Percentiles rank a stretch among this genome's conserved stretches.
Conservation (phyloP, 1,284 basidiomycete species). For the Exobasidium cylindrosporum region DNA sequence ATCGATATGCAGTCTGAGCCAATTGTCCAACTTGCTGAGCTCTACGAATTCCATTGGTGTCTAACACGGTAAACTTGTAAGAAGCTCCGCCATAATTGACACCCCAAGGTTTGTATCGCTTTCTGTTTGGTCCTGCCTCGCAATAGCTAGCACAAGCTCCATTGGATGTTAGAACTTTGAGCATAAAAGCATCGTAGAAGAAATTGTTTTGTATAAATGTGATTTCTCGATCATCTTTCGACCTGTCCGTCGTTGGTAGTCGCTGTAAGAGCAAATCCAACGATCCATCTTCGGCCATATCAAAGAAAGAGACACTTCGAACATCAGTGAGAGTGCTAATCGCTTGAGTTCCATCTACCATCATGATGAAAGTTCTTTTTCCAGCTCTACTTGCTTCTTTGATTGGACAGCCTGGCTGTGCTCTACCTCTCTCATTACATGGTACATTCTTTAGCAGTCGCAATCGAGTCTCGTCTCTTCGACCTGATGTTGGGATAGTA, state of each 20-base stretch:
- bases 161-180: constrained; percentile 71
- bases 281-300: constrained; percentile 94
- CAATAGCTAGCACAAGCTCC: constrained; percentile 57
- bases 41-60: constrained; percentile 81
- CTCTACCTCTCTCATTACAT: constrained; percentile 58
- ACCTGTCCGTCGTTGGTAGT: constrained; percentile 17
- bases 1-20: constrained; percentile 84
- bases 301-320: constrained; percentile 74
- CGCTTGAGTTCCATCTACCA: constrained; percentile 61
- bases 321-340: constrained; percentile 74
- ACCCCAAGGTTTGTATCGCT: constrained; percentile 78
- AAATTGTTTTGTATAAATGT: constrained; percentile 94
- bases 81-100: constrained; percentile 90
- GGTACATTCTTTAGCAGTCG: constrained; percentile 71
- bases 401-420: constrained; percentile 21
- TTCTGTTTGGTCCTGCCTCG: constrained; percentile 58
- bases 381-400: constrained; percentile 18
- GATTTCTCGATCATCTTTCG: constrained; percentile 55
- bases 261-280: constrained; percentile 88
- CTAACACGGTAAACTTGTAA: constrained; percentile 95
- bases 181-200: constrained; percentile 97
- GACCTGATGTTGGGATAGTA: constrained; percentile 59
- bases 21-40: constrained; percentile 92
- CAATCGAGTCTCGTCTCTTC: constrained; percentile 61
- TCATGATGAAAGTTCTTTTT: constrained; percentile 24